Percentiles rank a stretch among this genome's conserved stretches.
Conservation (phyloP, 2,329 filamentous ascomycete species). For the Colletotrichum abscissum region DNA sequence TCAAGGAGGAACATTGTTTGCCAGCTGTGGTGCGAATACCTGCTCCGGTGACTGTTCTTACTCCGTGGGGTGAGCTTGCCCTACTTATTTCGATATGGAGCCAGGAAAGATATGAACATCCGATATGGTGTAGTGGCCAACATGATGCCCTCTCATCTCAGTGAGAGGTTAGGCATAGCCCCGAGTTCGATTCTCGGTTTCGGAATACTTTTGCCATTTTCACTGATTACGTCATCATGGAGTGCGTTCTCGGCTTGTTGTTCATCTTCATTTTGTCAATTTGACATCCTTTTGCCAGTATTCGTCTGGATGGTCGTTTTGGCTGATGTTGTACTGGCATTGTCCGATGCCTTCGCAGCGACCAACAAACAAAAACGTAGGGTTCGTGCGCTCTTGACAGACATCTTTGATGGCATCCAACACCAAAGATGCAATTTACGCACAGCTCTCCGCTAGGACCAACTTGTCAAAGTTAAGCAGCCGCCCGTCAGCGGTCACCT, state of each 20-base stretch:
- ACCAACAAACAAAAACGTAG: too few species aligned
- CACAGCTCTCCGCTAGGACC: not conserved
- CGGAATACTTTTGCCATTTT: not conserved
- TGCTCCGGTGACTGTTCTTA: too few species aligned
- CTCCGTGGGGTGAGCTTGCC: too few species aligned
- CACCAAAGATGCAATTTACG: not conserved
- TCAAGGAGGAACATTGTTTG: not conserved
- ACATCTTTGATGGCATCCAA: not conserved
- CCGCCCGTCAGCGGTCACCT: not conserved
- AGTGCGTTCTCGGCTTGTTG: too few species aligned
- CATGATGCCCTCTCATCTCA: constrained; percentile 25
- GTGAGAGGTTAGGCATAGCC: constrained; percentile 29
- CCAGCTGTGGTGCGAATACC: not conserved
- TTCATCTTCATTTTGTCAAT: not conserved
- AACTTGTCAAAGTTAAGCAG: not conserved
- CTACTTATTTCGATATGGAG: not conserved
- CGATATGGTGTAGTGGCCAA: constrained; percentile 35
- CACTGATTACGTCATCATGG: fast-evolving
- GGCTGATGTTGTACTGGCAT: too few species aligned
- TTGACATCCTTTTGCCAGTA: not conserved
- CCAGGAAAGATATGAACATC: not conserved
- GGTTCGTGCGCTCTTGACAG: not conserved
- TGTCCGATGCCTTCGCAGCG: too few species aligned
- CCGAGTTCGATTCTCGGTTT: constrained; percentile 36
- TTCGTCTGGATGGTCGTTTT: too few species aligned